Evolutionary conservation across 352 stramenopile species (phyloP), one percentile per base, ranked within the genome.

Genomic region (Pythium utonaiense): DNA sequence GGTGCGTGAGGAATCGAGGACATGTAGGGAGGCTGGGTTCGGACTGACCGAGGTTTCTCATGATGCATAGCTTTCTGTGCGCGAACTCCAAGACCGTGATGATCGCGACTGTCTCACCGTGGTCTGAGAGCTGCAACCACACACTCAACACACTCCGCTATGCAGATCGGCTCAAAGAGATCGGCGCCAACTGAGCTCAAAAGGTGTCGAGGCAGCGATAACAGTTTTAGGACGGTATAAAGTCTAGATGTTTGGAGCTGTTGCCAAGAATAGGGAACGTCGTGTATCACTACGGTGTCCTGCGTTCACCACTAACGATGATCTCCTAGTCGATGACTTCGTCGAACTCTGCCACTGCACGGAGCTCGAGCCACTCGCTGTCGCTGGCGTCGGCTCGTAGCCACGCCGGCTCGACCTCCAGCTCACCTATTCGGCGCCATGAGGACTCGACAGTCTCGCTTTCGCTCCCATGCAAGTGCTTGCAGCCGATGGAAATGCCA

Each of bases 81-180:
- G 81, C 95, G 34, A 91, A 94, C 44, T 91, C 90, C 17, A 83
- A 92, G 47, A 98, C 90, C 14, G 91, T 97, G 36, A 99, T 98
- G 95, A 96, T 98, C 60, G 88, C 92, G 16, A 98, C 89, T 0
- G 73, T 98, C 13, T 97, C 89, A 10, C 96, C 96, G 3, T 94
- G 83, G n/a, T 96, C 91, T 0, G 94, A 88, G n/a, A 89, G 85
- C 38, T 89, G 88, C 44, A 97, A 98, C 62, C 95, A 98, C 67
- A 98, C 96, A 19, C 73, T 98, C 57, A 99, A 99, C 69, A 99
- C 96, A 6, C 75, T 99, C 10, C 75, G 95, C 22, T 99, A 98
- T 65, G 96, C 95, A 6, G 93, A 99, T 70, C 80, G 92, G 13
- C 88, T 98, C 31, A 99, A 99, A 67, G 92, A 98, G 47, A 88